Evolutionary conservation across 2,329 filamentous ascomycete species (phyloP).

Genomic region (Fusarium sp.): DNA sequence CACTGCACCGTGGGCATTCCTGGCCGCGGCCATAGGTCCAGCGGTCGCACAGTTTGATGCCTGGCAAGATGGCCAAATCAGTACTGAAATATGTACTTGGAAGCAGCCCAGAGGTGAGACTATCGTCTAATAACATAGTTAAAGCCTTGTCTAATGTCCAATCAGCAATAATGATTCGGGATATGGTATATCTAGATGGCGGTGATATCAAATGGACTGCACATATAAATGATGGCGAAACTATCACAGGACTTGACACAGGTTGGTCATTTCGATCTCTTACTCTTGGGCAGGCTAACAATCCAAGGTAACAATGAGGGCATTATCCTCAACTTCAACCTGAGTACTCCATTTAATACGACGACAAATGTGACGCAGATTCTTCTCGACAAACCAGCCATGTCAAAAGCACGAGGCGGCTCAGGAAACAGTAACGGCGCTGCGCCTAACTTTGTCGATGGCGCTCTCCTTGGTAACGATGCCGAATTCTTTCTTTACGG

Average conservation of each 20-base stretch:
- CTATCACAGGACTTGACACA: constrained; percentile 44
- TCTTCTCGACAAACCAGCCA: constrained; percentile 50
- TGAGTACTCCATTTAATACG: constrained; percentile 64
- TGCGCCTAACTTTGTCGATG: constrained; percentile 67
- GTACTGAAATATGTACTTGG: constrained; percentile 70
- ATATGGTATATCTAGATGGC: constrained; percentile 73
- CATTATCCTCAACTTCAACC: constrained; percentile 65
- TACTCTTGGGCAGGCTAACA: background rate
- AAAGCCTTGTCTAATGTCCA: constrained; percentile 30
- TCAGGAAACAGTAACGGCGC: constrained; percentile 61
- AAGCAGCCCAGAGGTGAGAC: constrained; percentile 53
- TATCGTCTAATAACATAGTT: background rate
- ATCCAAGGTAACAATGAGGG: constrained; percentile 61
- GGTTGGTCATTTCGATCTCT: constrained; percentile 50
- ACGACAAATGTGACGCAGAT: constrained; percentile 62
- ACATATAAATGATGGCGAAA: constrained; percentile 56
- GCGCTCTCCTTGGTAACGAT: constrained; percentile 72
- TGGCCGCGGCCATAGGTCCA: constrained; percentile 24
- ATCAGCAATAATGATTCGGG: constrained; percentile 65
- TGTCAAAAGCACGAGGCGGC: constrained; percentile 58
- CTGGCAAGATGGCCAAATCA: constrained; percentile 63
- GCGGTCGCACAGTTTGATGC: constrained; percentile 53
- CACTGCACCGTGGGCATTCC: constrained; percentile 21
- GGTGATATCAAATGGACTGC: constrained; percentile 64
- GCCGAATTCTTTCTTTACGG: constrained; percentile 72